A percentile compares a stretch with the other conserved stretches of the same genome.
These are phyloP conservation scores for Fusarium sp. DNA, from an alignment of 2,329 filamentous ascomycete species.

Conservation along the genomic window DNA sequence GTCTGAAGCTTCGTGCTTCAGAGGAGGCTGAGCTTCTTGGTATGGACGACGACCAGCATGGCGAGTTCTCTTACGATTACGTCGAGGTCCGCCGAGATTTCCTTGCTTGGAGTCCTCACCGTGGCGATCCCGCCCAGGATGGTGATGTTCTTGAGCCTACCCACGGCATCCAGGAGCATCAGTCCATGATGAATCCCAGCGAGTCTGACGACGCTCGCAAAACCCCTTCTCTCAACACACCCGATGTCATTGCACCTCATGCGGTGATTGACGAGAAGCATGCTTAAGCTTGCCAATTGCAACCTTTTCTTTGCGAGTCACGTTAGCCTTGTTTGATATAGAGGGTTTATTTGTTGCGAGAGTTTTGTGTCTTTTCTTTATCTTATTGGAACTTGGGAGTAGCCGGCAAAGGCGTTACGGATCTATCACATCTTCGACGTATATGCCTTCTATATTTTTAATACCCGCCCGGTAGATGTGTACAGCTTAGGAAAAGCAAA, in stretches of 20 bases:
- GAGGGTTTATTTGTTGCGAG: slow-evolving; percentile 25
- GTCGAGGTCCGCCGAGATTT: slow-evolving; percentile 91
- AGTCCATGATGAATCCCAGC: slow-evolving; percentile 55
- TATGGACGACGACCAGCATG: slow-evolving; percentile 92
- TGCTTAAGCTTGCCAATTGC: slow-evolving; percentile 15
- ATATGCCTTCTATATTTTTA: slow-evolving; percentile 36
- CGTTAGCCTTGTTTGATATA: slow-evolving; percentile 42
- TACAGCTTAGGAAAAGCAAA: slow-evolving; percentile 42
- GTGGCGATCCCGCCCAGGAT: slow-evolving; percentile 71
- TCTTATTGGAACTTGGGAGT: slow-evolving; percentile 35
- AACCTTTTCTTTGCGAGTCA: slow-evolving; percentile 24
- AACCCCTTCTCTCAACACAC: slow-evolving; percentile 39
- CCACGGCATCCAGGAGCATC: slow-evolving; percentile 79
- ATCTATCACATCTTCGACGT: slow-evolving; percentile 24
- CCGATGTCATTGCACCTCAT: slow-evolving; percentile 23
- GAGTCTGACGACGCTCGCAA: slow-evolving; percentile 48
- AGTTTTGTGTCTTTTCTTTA: slow-evolving; percentile 12
- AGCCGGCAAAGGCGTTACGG: slow-evolving; percentile 49
- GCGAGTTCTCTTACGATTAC: slow-evolving; percentile 92
- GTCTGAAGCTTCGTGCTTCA: slow-evolving; percentile 82
- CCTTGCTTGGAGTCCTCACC: slow-evolving; percentile 86
- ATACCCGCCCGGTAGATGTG: slow-evolving; percentile 46
- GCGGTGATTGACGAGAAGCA: slow-evolving; percentile 34
- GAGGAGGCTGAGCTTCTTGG: slow-evolving; percentile 87
- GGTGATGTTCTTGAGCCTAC: slow-evolving; percentile 73